Conservation (phyloP, 768 basidiomycete genomes). For the Sutorius australiensis region DNA sequence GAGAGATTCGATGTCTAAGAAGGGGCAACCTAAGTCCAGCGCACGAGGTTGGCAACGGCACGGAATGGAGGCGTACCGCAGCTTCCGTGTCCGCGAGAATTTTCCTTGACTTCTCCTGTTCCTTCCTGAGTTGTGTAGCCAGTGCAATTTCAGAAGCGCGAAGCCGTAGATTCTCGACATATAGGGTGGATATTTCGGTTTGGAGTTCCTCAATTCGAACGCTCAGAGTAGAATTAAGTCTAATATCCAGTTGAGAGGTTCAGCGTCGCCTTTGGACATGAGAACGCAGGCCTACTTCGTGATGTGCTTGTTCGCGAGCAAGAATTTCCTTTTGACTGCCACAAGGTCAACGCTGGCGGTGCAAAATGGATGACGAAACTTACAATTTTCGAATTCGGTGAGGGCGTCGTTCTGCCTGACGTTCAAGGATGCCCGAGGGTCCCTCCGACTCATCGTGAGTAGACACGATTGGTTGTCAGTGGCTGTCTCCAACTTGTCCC, state of each 20-base stretch:
- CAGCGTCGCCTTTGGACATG: slow-evolving; percentile 5
- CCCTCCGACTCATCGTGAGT: slow-evolving; percentile 34
- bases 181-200: slow-evolving; percentile 74
- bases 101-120: slow-evolving; percentile 71
- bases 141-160: slow-evolving; percentile 79
- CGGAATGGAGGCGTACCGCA: slow-evolving; percentile 49
- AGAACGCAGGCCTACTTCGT: slow-evolving; percentile 57
- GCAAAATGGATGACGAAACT: slow-evolving; percentile 26
- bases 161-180: slow-evolving; percentile 78
- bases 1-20: slow-evolving; percentile 54
- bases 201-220: slow-evolving; percentile 82
- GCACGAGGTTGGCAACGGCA: slow-evolving; percentile 14
- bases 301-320: slow-evolving; percentile 88
- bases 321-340: slow-evolving; percentile 89
- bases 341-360: slow-evolving; percentile 19
- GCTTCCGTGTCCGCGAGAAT: slow-evolving; percentile 70
- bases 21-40: slow-evolving; percentile 2
- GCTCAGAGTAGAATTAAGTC: slow-evolving; percentile 83
- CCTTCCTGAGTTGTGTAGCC: slow-evolving; percentile 70
- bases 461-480: slow-evolving; percentile 17
- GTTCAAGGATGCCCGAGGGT: slow-evolving; percentile 46
- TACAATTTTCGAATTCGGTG: slow-evolving; percentile 82
- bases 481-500: slow-evolving; percentile 19
- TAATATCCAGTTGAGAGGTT: slow-evolving; percentile 26
- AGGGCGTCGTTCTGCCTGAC: slow-evolving; percentile 74